Evolutionary conservation across 768 basidiomycete genomes (phyloP), one percentile per base, ranked within the genome.

Genomic region (Boletus rubroflammeus): DNA sequence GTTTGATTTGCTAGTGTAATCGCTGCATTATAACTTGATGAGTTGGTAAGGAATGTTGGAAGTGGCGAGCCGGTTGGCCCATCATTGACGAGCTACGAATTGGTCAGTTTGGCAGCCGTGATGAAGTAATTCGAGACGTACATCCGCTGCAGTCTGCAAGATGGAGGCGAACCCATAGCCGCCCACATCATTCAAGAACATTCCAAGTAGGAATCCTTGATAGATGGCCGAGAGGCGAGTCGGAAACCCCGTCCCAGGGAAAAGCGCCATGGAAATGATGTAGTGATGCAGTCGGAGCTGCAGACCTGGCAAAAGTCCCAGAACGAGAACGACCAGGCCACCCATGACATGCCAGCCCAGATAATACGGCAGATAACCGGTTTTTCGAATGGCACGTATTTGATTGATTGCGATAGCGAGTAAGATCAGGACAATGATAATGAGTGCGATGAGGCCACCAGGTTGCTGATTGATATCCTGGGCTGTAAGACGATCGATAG

Each of bases 141-240:
- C 90, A 62, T 85, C 84, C 25, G 72, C 81, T 6, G 79, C 71
- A 2, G 90, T 93, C 68, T 95, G 83, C 45, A 95, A 66, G 40
- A 94, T 88, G 1, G 88, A 83, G 58, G 80, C 89, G 60, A 90
- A 85, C 1, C 88, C 90, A 70, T 85, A 95, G 6, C 86, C 86
- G 3, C 85, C 89, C 19, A 79, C 83, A 3, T 85, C 91, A 61
- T 91, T 88, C 51, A 90, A 68, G 70, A 93, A 93, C 70, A 93
- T 78, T 2, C 93, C 92, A 31, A 93, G 75, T 14, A 93, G 73
- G 65, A 93, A 84, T 1, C 86, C 90, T 70, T 93, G 90, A 65
- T 86, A 86, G 45, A 93, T 78, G 0, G 87, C 88, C 9, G 86
- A 90, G 29, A 85, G 74, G 39, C 90, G 79, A 28, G 91, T 93